Evolutionary conservation across 2,329 filamentous ascomycete genomes (phyloP).

Genomic region (Xylariaceae sp.): DNA sequence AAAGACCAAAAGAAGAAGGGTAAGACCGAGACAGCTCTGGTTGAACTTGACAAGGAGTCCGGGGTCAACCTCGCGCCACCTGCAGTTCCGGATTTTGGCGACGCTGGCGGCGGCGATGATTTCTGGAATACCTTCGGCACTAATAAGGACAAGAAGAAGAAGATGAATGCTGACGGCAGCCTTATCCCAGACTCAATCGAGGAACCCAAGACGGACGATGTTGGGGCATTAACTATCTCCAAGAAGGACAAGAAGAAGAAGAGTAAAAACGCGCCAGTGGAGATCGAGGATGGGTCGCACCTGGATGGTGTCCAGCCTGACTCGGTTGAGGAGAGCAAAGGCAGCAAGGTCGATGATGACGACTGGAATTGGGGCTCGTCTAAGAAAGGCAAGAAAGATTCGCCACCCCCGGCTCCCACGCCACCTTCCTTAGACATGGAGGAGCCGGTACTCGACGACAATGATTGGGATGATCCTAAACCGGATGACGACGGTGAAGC

Average conservation of each 20-base stretch:
- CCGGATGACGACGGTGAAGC: slow-evolving; percentile 30
- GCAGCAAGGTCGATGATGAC: slow-evolving; percentile 38
- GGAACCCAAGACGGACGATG: slow-evolving; percentile 36
- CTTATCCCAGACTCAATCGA: slow-evolving; percentile 39
- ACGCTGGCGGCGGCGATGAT: slow-evolving; percentile 14
- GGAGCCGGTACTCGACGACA: slow-evolving; percentile 26
- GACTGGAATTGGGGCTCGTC: slow-evolving; percentile 40
- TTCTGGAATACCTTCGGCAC: slow-evolving; percentile 16
- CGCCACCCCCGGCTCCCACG: slow-evolving; percentile 44
- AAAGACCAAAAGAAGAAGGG: slow-evolving; percentile 21
- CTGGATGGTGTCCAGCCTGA: slow-evolving; percentile 44
- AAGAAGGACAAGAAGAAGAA: slow-evolving; percentile 50
- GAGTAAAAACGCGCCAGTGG: slow-evolving; percentile 45
- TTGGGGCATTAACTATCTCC: slow-evolving; percentile 30
- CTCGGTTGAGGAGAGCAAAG: slow-evolving; percentile 40
- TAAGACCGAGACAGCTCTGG: slow-evolving; percentile 17
- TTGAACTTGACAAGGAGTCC: slow-evolving; percentile 18
- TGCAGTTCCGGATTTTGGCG: slow-evolving; percentile 14
- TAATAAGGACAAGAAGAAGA: slow-evolving; percentile 17
- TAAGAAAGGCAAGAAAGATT: slow-evolving; percentile 37
- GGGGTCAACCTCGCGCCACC: slow-evolving; percentile 11
- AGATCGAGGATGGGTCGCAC: slow-evolving; percentile 42
- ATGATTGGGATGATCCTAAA: slow-evolving; percentile 25
- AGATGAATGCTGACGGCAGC: slow-evolving; percentile 24
- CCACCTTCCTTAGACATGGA: slow-evolving; percentile 42